A percentile compares a stretch with the other conserved stretches of the same genome.
These are phyloP conservation scores for Aspergillus luchuensis DNA, from an alignment of 2,329 filamentous ascomycete genomes.

Conservation along the genomic window DNA sequence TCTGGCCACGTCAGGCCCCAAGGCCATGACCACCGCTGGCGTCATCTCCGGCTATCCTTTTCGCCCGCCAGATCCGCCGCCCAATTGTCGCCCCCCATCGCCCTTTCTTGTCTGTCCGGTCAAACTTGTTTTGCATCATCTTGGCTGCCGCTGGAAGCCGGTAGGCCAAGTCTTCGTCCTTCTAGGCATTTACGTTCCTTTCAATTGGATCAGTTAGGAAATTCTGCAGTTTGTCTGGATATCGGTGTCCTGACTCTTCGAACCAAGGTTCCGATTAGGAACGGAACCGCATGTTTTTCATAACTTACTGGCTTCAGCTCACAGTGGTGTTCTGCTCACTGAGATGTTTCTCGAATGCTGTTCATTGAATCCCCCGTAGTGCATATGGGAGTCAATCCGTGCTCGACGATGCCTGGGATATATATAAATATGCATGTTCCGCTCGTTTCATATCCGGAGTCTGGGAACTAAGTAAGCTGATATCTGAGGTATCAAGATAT, in stretches of 20 bases:
- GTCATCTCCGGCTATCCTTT: neutral
- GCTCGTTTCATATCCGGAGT: too few relatives aligned
- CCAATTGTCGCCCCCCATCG: neutral
- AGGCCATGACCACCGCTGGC: neutral
- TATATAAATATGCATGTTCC: too few relatives aligned
- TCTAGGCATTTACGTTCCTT: neutral
- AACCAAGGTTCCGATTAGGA: conserved; percentile 6
- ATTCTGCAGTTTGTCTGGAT: neutral
- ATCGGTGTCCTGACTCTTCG: neutral
- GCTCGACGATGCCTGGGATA: too few relatives aligned
- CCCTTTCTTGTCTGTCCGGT: too few relatives aligned
- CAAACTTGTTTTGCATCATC: conserved; percentile 2
- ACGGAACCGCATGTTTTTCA: neutral
- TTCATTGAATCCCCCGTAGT: too few relatives aligned
- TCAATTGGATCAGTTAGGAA: neutral
- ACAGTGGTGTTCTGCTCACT: too few relatives aligned
- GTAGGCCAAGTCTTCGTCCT: neutral
- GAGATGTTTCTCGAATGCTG: too few relatives aligned
- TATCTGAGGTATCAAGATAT: too few relatives aligned
- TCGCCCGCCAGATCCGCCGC: neutral
- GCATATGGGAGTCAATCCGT: too few relatives aligned
- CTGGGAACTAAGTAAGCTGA: too few relatives aligned
- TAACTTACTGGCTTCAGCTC: too few relatives aligned
- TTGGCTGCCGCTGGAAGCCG: neutral
- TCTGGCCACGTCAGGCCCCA: conserved; percentile 11